These are phyloP conservation scores for Penicillium daleae DNA, from an alignment of 495 filamentous ascomycete species.

Conservation along the genomic window DNA sequence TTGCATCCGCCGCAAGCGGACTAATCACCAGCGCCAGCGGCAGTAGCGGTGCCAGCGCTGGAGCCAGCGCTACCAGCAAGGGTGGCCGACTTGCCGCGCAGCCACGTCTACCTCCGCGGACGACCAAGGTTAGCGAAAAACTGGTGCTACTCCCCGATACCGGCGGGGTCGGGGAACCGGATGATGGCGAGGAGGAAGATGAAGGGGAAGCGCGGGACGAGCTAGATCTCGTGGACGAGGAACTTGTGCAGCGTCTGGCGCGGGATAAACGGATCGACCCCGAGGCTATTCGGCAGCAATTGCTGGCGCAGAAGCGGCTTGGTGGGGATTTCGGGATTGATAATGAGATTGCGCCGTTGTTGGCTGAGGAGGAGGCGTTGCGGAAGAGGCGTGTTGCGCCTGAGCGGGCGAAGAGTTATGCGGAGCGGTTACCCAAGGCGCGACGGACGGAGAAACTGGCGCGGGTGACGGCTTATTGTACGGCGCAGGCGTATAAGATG, in stretches of 20 bases:
- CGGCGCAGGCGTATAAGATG: constrained; percentile 90
- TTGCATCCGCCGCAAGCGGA: constrained; percentile 43
- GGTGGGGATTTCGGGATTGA: constrained; percentile 55
- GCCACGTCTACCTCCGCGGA: constrained; percentile 82
- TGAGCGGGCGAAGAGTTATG: constrained; percentile 86
- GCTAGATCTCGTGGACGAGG: constrained; percentile 55
- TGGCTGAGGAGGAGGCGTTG: constrained; percentile 76
- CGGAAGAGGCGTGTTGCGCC: constrained; percentile 60
- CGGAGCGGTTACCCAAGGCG: constrained; percentile 89
- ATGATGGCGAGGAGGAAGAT: constrained; percentile 29
- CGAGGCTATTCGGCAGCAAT: constrained; percentile 40
- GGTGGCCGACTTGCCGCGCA: constrained; percentile 54
- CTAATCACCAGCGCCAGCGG: constrained; percentile 31
- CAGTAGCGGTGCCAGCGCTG: constrained; percentile 23
- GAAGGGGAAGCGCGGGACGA: constrained; percentile 22
- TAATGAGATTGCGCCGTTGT: constrained; percentile 71
- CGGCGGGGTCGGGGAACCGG: constrained; percentile 38
- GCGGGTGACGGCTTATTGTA: constrained; percentile 94
- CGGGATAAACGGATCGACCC: constrained; percentile 45
- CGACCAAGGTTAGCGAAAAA: constrained; percentile 93
- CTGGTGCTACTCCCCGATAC: constrained; percentile 93
- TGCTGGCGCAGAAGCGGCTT: constrained; percentile 45
- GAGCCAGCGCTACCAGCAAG: constrained; percentile 27
- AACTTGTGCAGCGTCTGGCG: constrained; percentile 44
- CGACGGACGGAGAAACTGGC: constrained; percentile 84